Conservation (phyloP, 345 rosid species). For the Salix viminalis region DNA sequence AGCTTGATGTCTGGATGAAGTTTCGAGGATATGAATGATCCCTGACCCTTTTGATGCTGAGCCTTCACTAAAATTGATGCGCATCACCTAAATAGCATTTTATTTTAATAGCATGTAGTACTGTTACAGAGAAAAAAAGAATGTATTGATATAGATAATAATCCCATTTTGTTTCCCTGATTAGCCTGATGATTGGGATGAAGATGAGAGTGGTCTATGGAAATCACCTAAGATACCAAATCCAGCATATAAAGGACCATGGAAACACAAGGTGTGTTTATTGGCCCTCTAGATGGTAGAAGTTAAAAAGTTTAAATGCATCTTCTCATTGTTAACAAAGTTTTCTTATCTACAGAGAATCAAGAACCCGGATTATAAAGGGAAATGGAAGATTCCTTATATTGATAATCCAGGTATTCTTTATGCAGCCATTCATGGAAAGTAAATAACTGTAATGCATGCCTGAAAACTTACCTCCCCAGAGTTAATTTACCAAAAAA, state of each 20-base stretch:
- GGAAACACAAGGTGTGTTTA: slow-evolving; percentile 37
- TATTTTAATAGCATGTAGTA: neutral
- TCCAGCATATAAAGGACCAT: slow-evolving; percentile 46
- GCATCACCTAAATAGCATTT: neutral
- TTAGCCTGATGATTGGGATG: slow-evolving; percentile 48
- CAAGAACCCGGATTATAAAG: slow-evolving; percentile 90
- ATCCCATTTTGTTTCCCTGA: neutral
- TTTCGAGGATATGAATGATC: neutral
- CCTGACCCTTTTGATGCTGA: neutral
- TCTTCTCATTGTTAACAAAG: neutral
- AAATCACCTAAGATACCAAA: slow-evolving; percentile 40
- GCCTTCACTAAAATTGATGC: neutral
- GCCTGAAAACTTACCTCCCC: neutral
- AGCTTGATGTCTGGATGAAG: neutral
- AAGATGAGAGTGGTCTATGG: slow-evolving; percentile 46
- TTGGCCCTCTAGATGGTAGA: neutral
- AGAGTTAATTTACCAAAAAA: too few relatives aligned
- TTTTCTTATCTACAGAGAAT: slow-evolving; percentile 44
- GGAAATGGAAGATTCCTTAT: slow-evolving; percentile 89
- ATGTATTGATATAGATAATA: neutral
- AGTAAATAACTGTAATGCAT: neutral
- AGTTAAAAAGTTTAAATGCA: neutral
- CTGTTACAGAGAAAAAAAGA: neutral
- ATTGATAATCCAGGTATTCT: slow-evolving; percentile 82
- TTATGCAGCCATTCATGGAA: neutral